Base-by-base conservation (phyloP, 2,329 filamentous ascomycete species). In the Alternaria sp. region DNA sequence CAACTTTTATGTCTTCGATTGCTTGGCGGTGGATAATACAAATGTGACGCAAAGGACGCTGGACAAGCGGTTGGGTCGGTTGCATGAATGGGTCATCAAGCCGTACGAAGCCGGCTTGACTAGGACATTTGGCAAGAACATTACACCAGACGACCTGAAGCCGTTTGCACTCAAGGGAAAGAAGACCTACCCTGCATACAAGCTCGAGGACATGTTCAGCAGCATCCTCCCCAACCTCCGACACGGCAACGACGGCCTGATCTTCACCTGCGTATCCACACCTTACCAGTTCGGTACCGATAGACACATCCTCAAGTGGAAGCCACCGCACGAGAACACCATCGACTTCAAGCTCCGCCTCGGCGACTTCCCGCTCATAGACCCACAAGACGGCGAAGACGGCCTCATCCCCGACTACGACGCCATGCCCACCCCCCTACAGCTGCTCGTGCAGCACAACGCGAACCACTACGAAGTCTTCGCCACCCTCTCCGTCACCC, bases 301-400 rank as follows among this genome's bases (percentile, higher is more conserved):
- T 80, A 88, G 88, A 54, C 91, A 97, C 78, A 99, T 97, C 67
- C 84, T 99, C 43, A 99, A 99, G 80, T 99, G 96, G 96, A 99
- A 99, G 81, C 93, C 95, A 0, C 93, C 93, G 5, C 86, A 92
- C 69, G 96, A 99, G 79, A 99, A 99, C 82, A 97, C 93, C 0
- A 89, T 99, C 70, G 96, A 99, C 79, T 97, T 97, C 79, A 88
- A 91, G 45, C 86, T 98, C 72, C 88, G 87, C 55, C 86, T 99
- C 46, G 83, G 80, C 57, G 85, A 87, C 12, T 98, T 97, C 74
- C 91, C 91, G 0, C 76, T 84, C 0, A 84, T 91, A n/a, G 86
- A 92, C 62, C 90, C 91, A 1, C 87, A 90, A 40, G 77, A 96
- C 71, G 87, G 88, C 49, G 87, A 88, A 32, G 90, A 92, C 17